A percentile compares a stretch with the other conserved stretches of the same genome.
phyloP scores from a whole-genome alignment of 2,329 filamentous ascomycete genomes.

The Apiospora arundinis region DNA sequence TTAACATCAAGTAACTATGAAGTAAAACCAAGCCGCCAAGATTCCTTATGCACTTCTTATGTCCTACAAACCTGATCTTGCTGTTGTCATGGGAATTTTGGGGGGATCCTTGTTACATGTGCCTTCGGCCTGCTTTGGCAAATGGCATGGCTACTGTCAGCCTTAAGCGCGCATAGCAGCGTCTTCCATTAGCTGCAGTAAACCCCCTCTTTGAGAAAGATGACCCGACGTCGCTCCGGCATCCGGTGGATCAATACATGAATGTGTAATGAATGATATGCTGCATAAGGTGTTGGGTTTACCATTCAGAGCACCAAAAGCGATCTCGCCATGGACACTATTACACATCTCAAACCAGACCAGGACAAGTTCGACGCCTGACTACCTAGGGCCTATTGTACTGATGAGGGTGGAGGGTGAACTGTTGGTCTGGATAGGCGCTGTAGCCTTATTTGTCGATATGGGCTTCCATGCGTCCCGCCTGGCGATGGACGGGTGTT shows the following conservation, averaged over 20 bases:
- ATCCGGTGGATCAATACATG: not conserved
- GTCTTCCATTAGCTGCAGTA: not conserved
- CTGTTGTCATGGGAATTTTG: not conserved
- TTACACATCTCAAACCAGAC: not conserved
- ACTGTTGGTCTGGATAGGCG: slow-evolving; percentile 54
- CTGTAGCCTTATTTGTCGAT: slow-evolving; percentile 51
- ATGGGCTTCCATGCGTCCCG: slow-evolving; percentile 49
- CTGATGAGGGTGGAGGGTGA: slow-evolving; percentile 51
- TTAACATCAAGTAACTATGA: not conserved
- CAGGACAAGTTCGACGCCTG: slow-evolving; percentile 37
- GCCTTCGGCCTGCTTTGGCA: not conserved
- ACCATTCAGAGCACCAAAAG: too few species aligned
- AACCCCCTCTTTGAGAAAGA: slow-evolving; percentile 42
- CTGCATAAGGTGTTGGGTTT: not conserved
- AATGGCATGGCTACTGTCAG: not conserved
- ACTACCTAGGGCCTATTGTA: slow-evolving; percentile 44
- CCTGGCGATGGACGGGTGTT: slow-evolving; percentile 44
- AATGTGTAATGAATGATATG: not conserved
- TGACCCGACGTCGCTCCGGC: slow-evolving; percentile 42
- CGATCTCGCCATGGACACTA: not conserved
- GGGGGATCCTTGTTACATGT: not conserved
- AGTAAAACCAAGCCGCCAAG: not conserved
- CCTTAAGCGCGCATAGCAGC: not conserved
- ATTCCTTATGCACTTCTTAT: not conserved
- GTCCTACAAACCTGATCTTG: not conserved